Percentiles rank a stretch among this genome's conserved stretches.
phyloP scores from a whole-genome alignment of 1,284 basidiomycete genomes.

The Pseudozyma pruni region DNA sequence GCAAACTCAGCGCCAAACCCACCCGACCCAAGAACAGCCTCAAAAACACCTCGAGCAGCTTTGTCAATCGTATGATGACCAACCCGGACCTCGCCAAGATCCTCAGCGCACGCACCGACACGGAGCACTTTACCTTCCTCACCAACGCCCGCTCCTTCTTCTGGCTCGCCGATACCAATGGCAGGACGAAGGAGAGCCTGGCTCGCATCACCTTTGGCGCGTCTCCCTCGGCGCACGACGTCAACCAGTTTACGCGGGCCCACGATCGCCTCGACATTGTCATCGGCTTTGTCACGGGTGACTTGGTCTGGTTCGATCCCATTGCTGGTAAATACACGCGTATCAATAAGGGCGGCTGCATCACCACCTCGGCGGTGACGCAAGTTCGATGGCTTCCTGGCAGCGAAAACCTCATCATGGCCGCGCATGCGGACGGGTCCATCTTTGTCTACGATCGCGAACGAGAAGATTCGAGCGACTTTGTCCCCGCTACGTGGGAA shows the following conservation, averaged over 20 bases:
- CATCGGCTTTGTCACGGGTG: conserved; percentile 91
- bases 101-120: conserved; percentile 76
- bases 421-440: conserved; percentile 88
- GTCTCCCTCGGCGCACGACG: conserved; percentile 82
- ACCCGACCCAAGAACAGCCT: conserved; percentile 85
- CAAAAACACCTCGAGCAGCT: conserved; percentile 85
- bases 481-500: conserved; percentile 32
- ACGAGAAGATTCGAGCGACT: conserved; percentile 78
- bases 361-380: conserved; percentile 82
- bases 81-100: conserved; percentile 79
- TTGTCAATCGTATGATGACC: conserved; percentile 84
- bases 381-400: conserved; percentile 87
- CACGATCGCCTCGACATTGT: conserved; percentile 85
- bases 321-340: conserved; percentile 85
- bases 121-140: conserved; percentile 65
- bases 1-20: conserved; percentile 41
- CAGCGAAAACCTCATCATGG: conserved; percentile 79
- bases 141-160: conserved; percentile 58
- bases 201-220: conserved; percentile 82
- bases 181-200: conserved; percentile 72
- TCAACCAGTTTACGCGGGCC: conserved; percentile 81
- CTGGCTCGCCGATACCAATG: conserved; percentile 52
- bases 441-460: conserved; percentile 88
- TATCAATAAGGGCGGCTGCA: conserved; percentile 88
- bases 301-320: conserved; percentile 82